Percentiles rank a stretch among this genome's conserved stretches.
These are phyloP conservation scores for Laetiporus sulphureus DNA, from an alignment of 1,284 basidiomycete species.

Conservation along the genomic window DNA sequence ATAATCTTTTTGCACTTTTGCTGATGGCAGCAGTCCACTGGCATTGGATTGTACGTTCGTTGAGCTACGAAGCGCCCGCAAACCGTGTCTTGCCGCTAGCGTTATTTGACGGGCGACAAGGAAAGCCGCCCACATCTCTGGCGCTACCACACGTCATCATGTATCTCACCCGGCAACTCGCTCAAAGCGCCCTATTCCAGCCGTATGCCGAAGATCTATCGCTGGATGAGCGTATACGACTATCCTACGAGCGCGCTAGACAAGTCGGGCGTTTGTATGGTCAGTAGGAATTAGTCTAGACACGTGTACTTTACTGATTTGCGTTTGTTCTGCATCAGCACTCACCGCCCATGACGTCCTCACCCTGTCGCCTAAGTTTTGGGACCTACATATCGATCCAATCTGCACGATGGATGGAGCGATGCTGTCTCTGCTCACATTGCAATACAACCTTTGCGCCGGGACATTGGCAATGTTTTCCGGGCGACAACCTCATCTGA, in stretches of 20 bases:
- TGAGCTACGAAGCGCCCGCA: no score
- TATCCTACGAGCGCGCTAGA: conserved; percentile 7
- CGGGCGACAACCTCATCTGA: conserved; percentile 19
- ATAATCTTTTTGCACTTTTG: no score
- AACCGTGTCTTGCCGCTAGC: no score
- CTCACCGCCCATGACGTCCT: conserved; percentile 22
- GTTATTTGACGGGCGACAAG: no score
- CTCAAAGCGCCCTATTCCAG: background rate
- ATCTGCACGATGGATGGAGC: conserved; percentile 27
- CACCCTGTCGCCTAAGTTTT: conserved; percentile 23
- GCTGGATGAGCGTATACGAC: conserved; percentile 4
- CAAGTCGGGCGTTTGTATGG: conserved; percentile 6
- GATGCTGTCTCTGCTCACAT: conserved; percentile 24
- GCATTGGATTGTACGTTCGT: no score
- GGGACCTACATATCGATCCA: conserved; percentile 27
- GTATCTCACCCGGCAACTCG: no score
- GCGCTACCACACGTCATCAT: no score
- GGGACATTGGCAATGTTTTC: conserved; percentile 29
- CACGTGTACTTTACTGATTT: background rate
- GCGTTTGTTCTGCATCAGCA: background rate
- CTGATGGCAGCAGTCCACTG: no score
- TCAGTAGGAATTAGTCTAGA: background rate
- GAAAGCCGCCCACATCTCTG: no score
- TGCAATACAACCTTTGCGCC: conserved; percentile 32
- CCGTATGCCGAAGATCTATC: conserved; percentile 2